These are phyloP conservation scores for Barnettozyma salicaria DNA, from an alignment of 805 yeast genomes.

Conservation along the genomic window DNA sequence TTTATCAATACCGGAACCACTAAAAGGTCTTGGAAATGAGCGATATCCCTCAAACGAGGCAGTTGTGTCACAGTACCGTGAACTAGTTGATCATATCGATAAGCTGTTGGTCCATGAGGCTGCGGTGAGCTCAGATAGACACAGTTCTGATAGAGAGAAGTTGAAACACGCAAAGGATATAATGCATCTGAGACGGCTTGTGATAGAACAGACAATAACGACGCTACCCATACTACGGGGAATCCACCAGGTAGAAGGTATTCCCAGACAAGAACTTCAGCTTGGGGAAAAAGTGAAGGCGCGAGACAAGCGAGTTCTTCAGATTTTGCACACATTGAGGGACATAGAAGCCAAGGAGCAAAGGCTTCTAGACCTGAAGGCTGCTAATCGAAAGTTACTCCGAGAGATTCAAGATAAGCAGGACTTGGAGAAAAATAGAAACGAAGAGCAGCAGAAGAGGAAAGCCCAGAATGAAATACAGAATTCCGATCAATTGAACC, in stretches of 20 bases:
- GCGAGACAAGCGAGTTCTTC: slow-evolving; percentile 15
- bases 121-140: slow-evolving; percentile 8
- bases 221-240: slow-evolving; percentile 21
- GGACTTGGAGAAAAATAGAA: too few species aligned
- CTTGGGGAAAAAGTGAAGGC: slow-evolving; percentile 10
- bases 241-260: slow-evolving; percentile 24
- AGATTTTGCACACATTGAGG: slow-evolving; percentile 8
- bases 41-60: background rate
- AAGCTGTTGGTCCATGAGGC: slow-evolving; percentile 21
- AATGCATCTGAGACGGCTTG: slow-evolving; percentile 13
- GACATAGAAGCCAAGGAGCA: slow-evolving; percentile 2
- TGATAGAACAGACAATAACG: slow-evolving; percentile 15
- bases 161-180: slow-evolving; percentile 9
- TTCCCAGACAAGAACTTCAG: slow-evolving; percentile 14
- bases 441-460: background rate
- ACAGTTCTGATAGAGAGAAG: background rate
- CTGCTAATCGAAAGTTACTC: slow-evolving; percentile 1
- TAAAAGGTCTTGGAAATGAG: background rate
- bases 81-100: slow-evolving; percentile 24
- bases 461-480: background rate
- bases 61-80: slow-evolving; percentile 29
- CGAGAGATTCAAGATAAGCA: too few species aligned
- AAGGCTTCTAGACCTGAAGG: background rate
- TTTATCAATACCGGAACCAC: background rate
- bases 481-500: slow-evolving; percentile 3